A percentile compares a stretch with the other conserved stretches of the same genome.
phyloP scores from a whole-genome alignment of 352 stramenopile species.

The Phytophthora vignae region DNA sequence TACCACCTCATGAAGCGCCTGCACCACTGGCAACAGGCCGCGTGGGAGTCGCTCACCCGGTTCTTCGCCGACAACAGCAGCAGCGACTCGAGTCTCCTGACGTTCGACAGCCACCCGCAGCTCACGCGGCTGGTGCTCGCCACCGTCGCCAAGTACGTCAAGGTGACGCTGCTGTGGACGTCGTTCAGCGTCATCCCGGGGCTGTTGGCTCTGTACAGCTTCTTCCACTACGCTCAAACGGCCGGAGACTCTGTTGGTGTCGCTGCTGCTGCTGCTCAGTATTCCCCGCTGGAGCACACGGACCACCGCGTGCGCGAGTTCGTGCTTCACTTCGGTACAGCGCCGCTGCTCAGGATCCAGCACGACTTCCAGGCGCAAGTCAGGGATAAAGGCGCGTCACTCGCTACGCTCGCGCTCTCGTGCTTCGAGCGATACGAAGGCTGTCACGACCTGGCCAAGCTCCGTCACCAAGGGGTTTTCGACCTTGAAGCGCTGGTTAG shows the following conservation, averaged over 20 bases:
- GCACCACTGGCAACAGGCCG: constrained; percentile 67
- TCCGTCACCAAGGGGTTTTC: constrained; percentile 61
- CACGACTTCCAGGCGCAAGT: constrained; percentile 62
- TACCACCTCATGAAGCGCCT: constrained; percentile 74
- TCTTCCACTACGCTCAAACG: constrained; percentile 36
- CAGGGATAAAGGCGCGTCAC: constrained; percentile 22
- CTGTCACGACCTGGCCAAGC: constrained; percentile 57
- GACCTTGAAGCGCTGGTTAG: constrained; percentile 52
- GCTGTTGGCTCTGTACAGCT: constrained; percentile 54
- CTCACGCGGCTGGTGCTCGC: constrained; percentile 64
- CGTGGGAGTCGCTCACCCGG: constrained; percentile 56
- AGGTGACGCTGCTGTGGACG: constrained; percentile 68
- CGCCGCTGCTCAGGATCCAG: constrained; percentile 63
- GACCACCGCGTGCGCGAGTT: constrained; percentile 61
- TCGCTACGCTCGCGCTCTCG: constrained; percentile 57
- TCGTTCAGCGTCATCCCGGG: constrained; percentile 55
- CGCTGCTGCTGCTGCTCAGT: constrained; percentile 6
- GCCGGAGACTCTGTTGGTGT: background rate
- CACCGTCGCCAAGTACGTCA: constrained; percentile 63
- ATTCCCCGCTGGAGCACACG: constrained; percentile 43
- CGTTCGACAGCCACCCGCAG: constrained; percentile 63
- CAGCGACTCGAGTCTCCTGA: constrained; percentile 32
- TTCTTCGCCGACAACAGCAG: constrained; percentile 44
- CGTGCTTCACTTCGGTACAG: constrained; percentile 64
- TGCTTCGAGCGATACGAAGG: constrained; percentile 59